Evolutionary conservation across 2,329 filamentous ascomycete species (phyloP), one percentile per base, ranked within the genome.

Genomic region (Cladosporium sp.): DNA sequence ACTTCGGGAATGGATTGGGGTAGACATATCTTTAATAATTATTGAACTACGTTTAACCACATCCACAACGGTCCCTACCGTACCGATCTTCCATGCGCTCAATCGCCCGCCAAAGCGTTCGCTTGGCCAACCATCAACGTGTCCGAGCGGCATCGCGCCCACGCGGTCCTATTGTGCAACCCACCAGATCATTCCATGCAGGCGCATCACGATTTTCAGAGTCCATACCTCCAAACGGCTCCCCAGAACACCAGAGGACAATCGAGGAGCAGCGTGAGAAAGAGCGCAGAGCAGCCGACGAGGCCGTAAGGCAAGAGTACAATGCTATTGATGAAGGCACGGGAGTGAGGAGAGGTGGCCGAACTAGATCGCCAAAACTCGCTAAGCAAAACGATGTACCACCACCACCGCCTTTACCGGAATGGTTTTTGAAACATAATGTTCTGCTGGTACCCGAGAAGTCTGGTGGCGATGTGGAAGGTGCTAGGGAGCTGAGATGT

Each of bases 381-480:
- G 50, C 12, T 37, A 40, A 55, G 36, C 62, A 64, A 39, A 37
- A 52, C 22, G 59, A 66, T 43, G 59, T 67, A 15, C 69, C 69
- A 1, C 66, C 63, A 49, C 69, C 70, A 3, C 70, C 70, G 17
- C 69, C 70, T 7, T 61, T 74, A n/a, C 72, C 72, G 12, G 66
- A 71, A 5, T 74, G 72, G 72, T 74, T 74, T 55, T 52, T 74
- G 47, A 65, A 66, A 22, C 64, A 72, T 52, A 74, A 74, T 64
- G 70, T 74, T 45, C 66, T 66, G 43, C 61, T 73, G 22, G 40
- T 59, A 19, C 36, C 52, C 15, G 64, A 65, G 20, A 30, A 22
- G 12, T 15, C 5, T 8, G n/a, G 15, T 17, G 37, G 40, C 11
- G 50, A 17, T 19, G 49, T 40, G 34, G 3, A 56, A 59, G 52